Base-by-base conservation (phyloP, 2,329 filamentous ascomycete genomes). In the Periconia sp. region DNA sequence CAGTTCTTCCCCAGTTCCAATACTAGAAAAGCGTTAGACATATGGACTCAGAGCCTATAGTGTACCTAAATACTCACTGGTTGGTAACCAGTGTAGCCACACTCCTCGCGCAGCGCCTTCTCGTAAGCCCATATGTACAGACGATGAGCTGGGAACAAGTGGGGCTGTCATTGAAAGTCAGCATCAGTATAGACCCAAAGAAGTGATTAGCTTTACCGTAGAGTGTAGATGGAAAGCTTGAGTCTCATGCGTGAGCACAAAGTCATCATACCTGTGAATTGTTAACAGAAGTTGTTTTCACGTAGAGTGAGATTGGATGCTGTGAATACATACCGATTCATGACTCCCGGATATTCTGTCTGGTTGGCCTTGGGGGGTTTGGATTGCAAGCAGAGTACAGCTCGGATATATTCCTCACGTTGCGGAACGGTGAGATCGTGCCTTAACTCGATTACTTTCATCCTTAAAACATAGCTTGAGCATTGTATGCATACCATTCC, bases 121-220 rank as follows among this genome's bases (percentile, higher is more conserved):
- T 73, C 70, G 44, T 67, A 72, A 2, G 55, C 53, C 54, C 72
- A 63, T 16, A 61, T 58, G 49, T 65, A 70, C 38, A 69, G 57
- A 17, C 70, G 60, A 48, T 73, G 69, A 51, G 69, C 71, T 17
- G 48, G 44, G 39, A 63, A 52, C 11, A 61, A 41, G 37, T 60
- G 59, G 2, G 53, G 56, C 56, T 61, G 29, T 18, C 8, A n/a
- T 21, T 7, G 3, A 16, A 16, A n/a, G 23, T 34, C 21, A 39
- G 18, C 17, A 19, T 16, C 11, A 15, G 59, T 63, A n/a, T 54
- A 56, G 15, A 56, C 46, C 40, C 59, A 56, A 13, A 25, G 10
- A 9, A 21, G 2, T 8, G 18, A 11, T 7, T 2, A 9, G 36
- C 57, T 56, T n/a, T 35, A 56, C 56, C 3, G 56, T 58, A 9